Conservation (phyloP, 78 protist genomes). For the Creolimax fragrantissima region DNA sequence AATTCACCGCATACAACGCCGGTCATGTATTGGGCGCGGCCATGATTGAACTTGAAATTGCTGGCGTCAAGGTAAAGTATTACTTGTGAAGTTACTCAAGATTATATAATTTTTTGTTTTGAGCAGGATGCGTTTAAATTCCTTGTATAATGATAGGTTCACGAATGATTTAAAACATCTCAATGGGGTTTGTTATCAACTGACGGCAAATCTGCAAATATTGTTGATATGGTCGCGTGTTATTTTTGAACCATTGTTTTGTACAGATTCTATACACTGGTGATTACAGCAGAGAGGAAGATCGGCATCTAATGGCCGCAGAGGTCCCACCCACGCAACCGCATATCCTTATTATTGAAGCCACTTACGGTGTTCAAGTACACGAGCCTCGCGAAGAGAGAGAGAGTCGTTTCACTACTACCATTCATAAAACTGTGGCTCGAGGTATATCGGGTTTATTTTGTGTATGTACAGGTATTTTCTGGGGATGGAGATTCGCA, state of each 20-base stretch:
- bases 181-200: not conserved
- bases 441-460: too few species aligned
- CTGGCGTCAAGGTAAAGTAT: constrained; percentile 54
- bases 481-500: too few species aligned
- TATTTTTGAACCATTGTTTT: not conserved
- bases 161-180: too few species aligned
- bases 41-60: constrained; percentile 85
- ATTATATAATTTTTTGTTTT: too few species aligned
- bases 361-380: constrained; percentile 77
- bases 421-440: not conserved
- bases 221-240: too few species aligned
- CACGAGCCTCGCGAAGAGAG: constrained; percentile 80
- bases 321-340: constrained; percentile 77
- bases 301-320: constrained; percentile 92
- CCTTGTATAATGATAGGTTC: not conserved
- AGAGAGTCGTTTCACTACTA: constrained; percentile 68
- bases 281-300: constrained; percentile 85
- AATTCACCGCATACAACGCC: constrained; percentile 68
- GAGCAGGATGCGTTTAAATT: not conserved
- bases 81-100: too few species aligned
- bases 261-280: constrained; percentile 86
- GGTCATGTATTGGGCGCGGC: constrained; percentile 98
- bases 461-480: too few species aligned
- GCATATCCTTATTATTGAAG: constrained; percentile 83
- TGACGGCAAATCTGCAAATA: too few species aligned